Percentiles rank a stretch among this genome's conserved stretches.
Evolutionary conservation across 2,329 filamentous ascomycete genomes (phyloP).

Genomic region (Fusarium transvaalense): DNA sequence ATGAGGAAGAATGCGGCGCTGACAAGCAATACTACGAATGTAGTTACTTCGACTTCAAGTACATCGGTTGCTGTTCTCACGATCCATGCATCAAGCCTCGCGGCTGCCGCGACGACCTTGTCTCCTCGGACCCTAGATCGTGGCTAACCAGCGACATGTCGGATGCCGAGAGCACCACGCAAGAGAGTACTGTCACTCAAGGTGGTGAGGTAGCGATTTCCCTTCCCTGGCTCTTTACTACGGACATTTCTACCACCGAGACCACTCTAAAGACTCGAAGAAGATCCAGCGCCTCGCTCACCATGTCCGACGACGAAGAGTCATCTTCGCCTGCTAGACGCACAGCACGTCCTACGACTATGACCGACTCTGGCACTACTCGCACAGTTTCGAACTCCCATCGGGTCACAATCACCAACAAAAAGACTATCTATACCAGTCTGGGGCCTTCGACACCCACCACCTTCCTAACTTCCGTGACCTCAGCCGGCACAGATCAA

Average conservation of each 20-base stretch:
- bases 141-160: conserved; percentile 12
- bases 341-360: conserved; percentile 34
- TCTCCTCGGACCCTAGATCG: neutral
- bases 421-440: conserved; percentile 51
- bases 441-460: conserved; percentile 40
- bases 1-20: conserved; percentile 45
- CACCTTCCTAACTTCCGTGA: conserved; percentile 16
- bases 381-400: conserved; percentile 54
- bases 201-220: neutral
- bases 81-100: conserved; percentile 56
- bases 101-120: conserved; percentile 12
- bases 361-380: conserved; percentile 55
- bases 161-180: neutral
- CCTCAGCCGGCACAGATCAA: conserved; percentile 10
- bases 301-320: conserved; percentile 8
- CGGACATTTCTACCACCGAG: neutral
- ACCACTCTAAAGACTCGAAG: conserved; percentile 5
- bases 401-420: conserved; percentile 53
- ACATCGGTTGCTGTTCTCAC: conserved; percentile 59
- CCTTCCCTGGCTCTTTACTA: neutral
- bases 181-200: neutral
- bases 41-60: conserved; percentile 50
- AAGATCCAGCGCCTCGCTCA: conserved; percentile 1
- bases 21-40: conserved; percentile 56
- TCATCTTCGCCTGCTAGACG: conserved; percentile 4